A percentile compares a stretch with the other conserved stretches of the same genome.
Evolutionary conservation across 192 early-diverging fungal genomes (phyloP).

Genomic region (Coemansia sp.): DNA sequence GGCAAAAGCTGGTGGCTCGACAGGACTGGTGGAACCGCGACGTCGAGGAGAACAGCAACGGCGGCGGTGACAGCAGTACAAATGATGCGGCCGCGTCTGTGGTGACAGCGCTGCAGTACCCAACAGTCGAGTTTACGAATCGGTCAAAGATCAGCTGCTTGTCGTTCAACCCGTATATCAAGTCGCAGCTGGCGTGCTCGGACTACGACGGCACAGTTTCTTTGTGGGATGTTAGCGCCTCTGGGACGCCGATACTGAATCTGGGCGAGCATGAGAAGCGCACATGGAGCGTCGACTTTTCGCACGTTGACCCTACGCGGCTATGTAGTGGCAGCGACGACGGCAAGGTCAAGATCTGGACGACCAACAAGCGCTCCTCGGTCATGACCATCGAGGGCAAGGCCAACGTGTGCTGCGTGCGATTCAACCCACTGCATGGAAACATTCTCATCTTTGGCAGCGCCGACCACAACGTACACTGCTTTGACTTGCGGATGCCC

Average conservation of each 20-base stretch:
- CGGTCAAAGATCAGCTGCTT: conserved; percentile 91
- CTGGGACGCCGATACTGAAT: conserved; percentile 60
- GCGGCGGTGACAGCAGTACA: conserved; percentile 13
- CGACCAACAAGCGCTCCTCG: conserved; percentile 68
- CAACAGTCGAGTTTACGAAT: conserved; percentile 75
- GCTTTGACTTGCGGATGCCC: conserved; percentile 83
- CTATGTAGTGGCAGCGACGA: conserved; percentile 94
- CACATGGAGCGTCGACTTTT: conserved; percentile 91
- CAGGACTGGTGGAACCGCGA: conserved; percentile 57
- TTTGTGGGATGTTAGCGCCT: conserved; percentile 79
- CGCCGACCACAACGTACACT: conserved; percentile 91
- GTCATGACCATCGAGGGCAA: conserved; percentile 80
- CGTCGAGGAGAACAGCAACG: conserved; percentile 18
- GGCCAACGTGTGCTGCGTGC: conserved; percentile 92
- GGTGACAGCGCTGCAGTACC: conserved; percentile 68
- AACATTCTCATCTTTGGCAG: conserved; percentile 86
- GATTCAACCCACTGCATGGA: conserved; percentile 78
- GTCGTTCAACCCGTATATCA: conserved; percentile 87
- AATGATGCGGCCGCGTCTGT: conserved; percentile 34
- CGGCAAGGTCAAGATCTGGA: conserved; percentile 91
- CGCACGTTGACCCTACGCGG: conserved; percentile 69
- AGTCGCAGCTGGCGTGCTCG: conserved; percentile 80
- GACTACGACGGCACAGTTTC: conserved; percentile 93
- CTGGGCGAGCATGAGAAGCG: conserved; percentile 93
- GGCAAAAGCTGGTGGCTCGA: conserved; percentile 7